phyloP scores from a whole-genome alignment of 1,284 basidiomycete genomes.

The Crepidotus sp. region DNA sequence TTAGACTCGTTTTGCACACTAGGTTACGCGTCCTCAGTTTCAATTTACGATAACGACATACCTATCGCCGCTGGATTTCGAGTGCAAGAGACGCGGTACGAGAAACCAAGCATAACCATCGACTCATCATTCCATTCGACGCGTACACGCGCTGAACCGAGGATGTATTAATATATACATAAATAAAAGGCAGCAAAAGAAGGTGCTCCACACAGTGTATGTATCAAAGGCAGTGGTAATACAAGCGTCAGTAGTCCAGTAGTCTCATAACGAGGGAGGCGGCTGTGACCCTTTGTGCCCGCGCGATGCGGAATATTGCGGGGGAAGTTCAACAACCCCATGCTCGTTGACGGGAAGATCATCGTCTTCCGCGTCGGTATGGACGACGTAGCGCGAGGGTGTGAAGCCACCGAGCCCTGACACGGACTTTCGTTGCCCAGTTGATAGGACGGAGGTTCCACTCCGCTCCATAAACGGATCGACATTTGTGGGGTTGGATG shows the following conservation, averaged over 20 bases:
- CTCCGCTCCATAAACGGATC: constrained; percentile 17
- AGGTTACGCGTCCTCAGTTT: constrained; percentile 4
- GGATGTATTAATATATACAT: background rate
- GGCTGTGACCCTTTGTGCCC: constrained; percentile 23
- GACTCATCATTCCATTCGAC: too few relatives aligned
- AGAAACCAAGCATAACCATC: too few relatives aligned
- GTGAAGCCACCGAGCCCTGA: constrained; percentile 35
- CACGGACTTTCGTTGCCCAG: constrained; percentile 43
- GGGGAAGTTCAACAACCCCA: constrained; percentile 65
- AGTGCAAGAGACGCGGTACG: too few relatives aligned
- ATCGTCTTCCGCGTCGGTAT: constrained; percentile 65
- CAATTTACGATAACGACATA: constrained; percentile 7
- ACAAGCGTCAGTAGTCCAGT: constrained; percentile 4
- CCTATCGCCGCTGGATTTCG: too few relatives aligned
- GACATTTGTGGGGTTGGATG: background rate
- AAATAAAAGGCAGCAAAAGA: background rate
- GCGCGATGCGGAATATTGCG: constrained; percentile 52
- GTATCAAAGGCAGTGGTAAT: constrained; percentile 7
- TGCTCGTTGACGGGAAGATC: constrained; percentile 36
- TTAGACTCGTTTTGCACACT: constrained; percentile 14
- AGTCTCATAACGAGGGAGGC: background rate
- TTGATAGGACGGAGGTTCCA: constrained; percentile 25
- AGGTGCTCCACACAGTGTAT: background rate
- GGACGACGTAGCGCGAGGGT: constrained; percentile 53
- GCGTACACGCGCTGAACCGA: background rate